Base-by-base conservation (phyloP, 768 basidiomycete genomes). In the Auriscalpium microsporum region DNA sequence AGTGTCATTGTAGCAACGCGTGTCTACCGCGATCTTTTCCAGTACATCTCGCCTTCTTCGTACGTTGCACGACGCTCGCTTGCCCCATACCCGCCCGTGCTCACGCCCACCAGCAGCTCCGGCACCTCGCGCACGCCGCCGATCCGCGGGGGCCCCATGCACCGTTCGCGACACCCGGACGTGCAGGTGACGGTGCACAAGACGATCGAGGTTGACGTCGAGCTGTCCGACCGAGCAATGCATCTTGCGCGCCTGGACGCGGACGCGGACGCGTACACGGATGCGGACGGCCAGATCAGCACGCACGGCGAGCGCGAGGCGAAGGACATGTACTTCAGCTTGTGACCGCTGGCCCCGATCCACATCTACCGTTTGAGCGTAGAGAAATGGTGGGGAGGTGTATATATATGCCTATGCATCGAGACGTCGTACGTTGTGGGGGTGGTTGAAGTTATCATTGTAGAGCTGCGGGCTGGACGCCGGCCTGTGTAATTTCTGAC, bases 21-120 rank as follows among this genome's bases (percentile, higher is more conserved):
- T 9, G 53, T 54, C 11, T 54, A 54, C 46, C 53, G 53, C 46
- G 46, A 54, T n/a, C 45, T 54, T 11, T 54, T 48, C 19, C 37
- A 54, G 21, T 54, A 54, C 45, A 54, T 54, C 35, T 45, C 53
- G 10, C 35, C 53, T 8, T 47, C 19, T 21, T 19, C 45, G 53
- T 54, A 36, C 14, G 53, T 48, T 28, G 2, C 28, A 28, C 28
- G 28, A n/a, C 4, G 8, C 8, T 37, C 10, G 21, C 16, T 16
- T 8, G 10, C 2, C 10, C 17, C 34, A 10, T 14, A 0, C 46
- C 19, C 35, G 19, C 21, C 13, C 23, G 34, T 23, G 16, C 23
- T 36, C 13, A 33, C 49, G 13, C 5, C 23, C 16, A 14, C 21
- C 35, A 16, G 10, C 4, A 48, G n/a, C 46, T 19, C 35, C 28